A percentile compares a stretch with the other conserved stretches of the same genome.
These are phyloP conservation scores for Mortierella sp. DNA, from an alignment of 371 early-diverging fungal species.

Conservation along the genomic window DNA sequence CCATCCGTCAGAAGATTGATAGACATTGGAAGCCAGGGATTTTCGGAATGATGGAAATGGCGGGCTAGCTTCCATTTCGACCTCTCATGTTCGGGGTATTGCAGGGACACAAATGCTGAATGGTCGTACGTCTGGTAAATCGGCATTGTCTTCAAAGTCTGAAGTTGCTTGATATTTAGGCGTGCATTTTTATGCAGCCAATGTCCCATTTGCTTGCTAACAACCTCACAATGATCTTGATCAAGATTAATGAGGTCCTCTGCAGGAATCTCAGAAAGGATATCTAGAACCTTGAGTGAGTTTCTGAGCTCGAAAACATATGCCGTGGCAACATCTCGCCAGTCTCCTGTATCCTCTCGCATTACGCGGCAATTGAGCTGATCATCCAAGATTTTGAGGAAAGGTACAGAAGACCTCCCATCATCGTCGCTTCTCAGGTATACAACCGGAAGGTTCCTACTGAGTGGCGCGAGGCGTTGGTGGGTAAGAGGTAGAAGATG, in stretches of 20 bases:
- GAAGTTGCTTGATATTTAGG: neutral
- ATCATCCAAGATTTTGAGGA: conserved; percentile 9
- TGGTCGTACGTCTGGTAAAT: conserved; percentile 16
- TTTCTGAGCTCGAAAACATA: conserved; percentile 17
- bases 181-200: neutral
- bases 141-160: conserved; percentile 9
- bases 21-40: conserved; percentile 26
- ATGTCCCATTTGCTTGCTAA: conserved; percentile 4
- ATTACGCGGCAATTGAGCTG: conserved; percentile 22
- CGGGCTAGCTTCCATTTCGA: conserved; percentile 7
- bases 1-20: conserved; percentile 12
- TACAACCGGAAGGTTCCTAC: neutral
- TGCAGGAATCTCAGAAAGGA: neutral
- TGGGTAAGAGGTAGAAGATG: conserved; percentile 22
- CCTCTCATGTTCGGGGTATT: neutral
- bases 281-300: neutral
- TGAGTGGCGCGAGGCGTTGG: conserved; percentile 21
- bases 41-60: neutral
- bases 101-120: neutral
- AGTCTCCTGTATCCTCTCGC: neutral
- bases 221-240: neutral
- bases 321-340: neutral
- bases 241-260: neutral
- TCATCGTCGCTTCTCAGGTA: neutral
- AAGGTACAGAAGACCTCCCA: neutral